A percentile compares a stretch with the other conserved stretches of the same genome.
Conservation (phyloP, 139 green algal genomes). For the Tetraselmis chui region DNA sequence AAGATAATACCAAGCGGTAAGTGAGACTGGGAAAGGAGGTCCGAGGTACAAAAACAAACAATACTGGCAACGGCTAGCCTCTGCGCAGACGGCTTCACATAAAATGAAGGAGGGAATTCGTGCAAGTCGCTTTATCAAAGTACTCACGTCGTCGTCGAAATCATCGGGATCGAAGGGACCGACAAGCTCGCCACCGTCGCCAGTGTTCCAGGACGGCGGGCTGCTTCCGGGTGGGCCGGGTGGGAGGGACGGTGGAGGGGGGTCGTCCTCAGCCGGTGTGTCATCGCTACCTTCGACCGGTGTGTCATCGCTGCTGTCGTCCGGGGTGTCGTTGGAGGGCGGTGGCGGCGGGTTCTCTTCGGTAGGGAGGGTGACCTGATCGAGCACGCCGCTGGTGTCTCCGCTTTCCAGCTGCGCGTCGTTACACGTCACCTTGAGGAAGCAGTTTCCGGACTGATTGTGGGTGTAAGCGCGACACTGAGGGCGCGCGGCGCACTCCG, state of each 20-base stretch:
- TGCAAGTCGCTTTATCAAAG: background rate
- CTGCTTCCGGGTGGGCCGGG: background rate
- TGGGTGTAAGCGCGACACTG: background rate
- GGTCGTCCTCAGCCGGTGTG: background rate
- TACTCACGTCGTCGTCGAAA: background rate
- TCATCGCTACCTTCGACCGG: background rate
- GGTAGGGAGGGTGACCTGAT: background rate
- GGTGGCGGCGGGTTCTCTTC: background rate
- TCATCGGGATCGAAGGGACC: background rate
- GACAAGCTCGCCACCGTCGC: background rate
- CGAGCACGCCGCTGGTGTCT: background rate
- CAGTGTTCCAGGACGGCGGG: background rate
- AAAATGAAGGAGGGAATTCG: background rate
- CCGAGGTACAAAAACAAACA: background rate
- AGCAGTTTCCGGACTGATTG: background rate
- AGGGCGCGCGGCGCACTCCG: background rate
- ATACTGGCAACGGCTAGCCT: background rate
- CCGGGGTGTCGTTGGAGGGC: background rate
- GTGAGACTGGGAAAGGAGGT: background rate
- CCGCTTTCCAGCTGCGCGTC: background rate
- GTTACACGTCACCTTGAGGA: background rate
- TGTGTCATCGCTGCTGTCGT: background rate
- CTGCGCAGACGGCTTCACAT: background rate
- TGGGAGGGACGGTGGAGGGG: background rate
- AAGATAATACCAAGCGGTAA: background rate